phyloP scores from a whole-genome alignment of 805 yeast genomes.

The Cyberlindnera saturnus region DNA sequence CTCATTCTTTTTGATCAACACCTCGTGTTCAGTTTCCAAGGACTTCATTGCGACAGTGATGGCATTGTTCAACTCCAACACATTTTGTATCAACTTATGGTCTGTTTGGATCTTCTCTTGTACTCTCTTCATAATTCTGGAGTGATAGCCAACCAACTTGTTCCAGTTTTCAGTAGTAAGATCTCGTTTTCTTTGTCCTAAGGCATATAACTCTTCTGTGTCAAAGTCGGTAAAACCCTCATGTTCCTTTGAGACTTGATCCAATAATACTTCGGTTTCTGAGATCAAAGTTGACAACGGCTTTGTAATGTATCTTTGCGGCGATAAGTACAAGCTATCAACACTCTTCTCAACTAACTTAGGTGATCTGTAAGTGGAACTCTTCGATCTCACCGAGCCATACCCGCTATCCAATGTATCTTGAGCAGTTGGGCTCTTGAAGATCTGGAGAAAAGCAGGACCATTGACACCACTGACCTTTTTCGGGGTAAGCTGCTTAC shows the following conservation, averaged over 20 bases:
- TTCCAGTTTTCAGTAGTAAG: conserved; percentile 7
- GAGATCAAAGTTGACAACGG: conserved; percentile 3
- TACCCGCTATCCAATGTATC: background rate
- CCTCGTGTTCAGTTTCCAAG: background rate
- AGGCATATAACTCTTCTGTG: conserved; percentile 1
- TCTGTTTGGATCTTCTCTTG: conserved; percentile 4
- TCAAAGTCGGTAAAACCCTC: background rate
- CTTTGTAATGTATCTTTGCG: background rate
- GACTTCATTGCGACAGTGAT: conserved; percentile 2
- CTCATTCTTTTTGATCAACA: background rate
- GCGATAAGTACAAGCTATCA: background rate
- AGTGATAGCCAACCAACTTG: conserved; percentile 6
- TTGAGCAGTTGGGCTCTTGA: conserved; percentile 1
- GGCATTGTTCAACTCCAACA: conserved; percentile 18
- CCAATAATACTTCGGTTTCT: conserved; percentile 6
- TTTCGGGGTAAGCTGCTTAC: background rate
- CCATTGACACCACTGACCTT: background rate
- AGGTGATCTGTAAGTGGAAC: conserved; percentile 12
- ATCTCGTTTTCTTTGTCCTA: background rate
- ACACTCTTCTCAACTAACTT: conserved; percentile 5
- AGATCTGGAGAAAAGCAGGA: conserved; percentile 7
- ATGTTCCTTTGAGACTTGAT: background rate
- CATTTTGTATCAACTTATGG: conserved; percentile 12
- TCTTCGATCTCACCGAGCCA: conserved; percentile 5
- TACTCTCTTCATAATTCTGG: background rate